Evolutionary conservation across 306 rosid species (phyloP).

Genomic region (Castanea crenata): DNA sequence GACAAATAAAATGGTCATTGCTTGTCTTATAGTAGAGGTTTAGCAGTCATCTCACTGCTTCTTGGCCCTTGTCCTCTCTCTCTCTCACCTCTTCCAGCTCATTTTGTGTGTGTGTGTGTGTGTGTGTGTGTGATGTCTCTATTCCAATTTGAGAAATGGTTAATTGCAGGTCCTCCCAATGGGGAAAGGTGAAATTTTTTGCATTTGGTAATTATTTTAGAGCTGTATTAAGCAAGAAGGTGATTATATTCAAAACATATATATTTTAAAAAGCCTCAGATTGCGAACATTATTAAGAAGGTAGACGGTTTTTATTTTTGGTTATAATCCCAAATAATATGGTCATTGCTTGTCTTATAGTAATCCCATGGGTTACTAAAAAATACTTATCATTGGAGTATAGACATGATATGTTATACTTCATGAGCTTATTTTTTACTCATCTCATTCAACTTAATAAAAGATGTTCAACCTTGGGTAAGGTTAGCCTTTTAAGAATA

Average conservation of each 20-base stretch:
- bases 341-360: too few species aligned
- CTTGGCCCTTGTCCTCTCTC: neutral
- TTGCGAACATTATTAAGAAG: neutral
- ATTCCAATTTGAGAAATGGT: neutral
- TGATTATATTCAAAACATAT: neutral
- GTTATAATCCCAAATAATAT: too few species aligned
- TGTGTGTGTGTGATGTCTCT: neutral
- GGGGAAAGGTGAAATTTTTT: neutral
- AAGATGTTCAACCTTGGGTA: too few species aligned
- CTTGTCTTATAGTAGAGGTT: neutral
- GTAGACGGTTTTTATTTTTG: too few species aligned
- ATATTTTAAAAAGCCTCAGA: neutral
- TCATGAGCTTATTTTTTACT: too few species aligned
- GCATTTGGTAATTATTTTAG: neutral
- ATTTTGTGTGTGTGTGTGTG: neutral
- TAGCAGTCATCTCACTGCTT: neutral
- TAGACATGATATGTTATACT: too few species aligned
- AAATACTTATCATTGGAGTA: too few species aligned
- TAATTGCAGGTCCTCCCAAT: neutral
- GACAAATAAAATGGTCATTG: constrained; percentile 14
- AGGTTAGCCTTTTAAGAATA: too few species aligned
- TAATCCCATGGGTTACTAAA: too few species aligned
- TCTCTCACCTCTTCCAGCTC: neutral
- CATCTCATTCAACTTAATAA: too few species aligned
- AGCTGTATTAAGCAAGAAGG: neutral